Base-by-base conservation (phyloP, 768 basidiomycete species). In the Mycena indigotica region DNA sequence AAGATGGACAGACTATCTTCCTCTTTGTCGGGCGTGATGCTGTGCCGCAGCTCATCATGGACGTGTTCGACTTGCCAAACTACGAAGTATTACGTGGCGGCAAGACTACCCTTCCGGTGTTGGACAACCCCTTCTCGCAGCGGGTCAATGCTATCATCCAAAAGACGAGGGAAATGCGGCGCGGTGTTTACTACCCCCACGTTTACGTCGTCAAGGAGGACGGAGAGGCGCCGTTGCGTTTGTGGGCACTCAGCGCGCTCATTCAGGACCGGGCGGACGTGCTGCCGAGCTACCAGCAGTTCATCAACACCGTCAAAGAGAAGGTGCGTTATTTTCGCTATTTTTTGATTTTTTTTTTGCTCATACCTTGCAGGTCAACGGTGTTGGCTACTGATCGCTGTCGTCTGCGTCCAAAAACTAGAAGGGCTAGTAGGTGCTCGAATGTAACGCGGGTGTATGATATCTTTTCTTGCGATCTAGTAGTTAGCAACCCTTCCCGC, bases 21-120 rank as follows among this genome's bases (percentile, higher is more conserved):
- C 80, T 98, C 48, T 98, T 93, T 89, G 85, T 99, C 50, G 97
- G 97, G n/a, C 86, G 95, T 28, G 96, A 98, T 70, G 94, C 97
- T 6, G 94, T 98, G n/a, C 93, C 95, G 10, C 91, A 95, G 68
- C 84, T 98, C 46, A 77, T 98, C 58, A 80, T 88, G 80, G 97
- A 99, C 67, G 95, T 98, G 17, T 98, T 99, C 74, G 86, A 92
- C 67, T 79, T 98, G 30, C 88, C 91, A 0, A 87, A 74, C 63
- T 98, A 98, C 68, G 91, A 93, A 39, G 88, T 88, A 16, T 77
- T 99, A 52, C 89, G 91, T 51, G 93, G 93, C 48, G 97, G 97
- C 65, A 99, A 99, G 94, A 88, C 83, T 40, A 96, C 94, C 1
- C 79, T 99, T n/a, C 93, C 93, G 1, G 67, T 86, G 1, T 83